These are phyloP conservation scores for Papiliotrema flavescens DNA, from an alignment of 1,284 basidiomycete species.

Conservation along the genomic window DNA sequence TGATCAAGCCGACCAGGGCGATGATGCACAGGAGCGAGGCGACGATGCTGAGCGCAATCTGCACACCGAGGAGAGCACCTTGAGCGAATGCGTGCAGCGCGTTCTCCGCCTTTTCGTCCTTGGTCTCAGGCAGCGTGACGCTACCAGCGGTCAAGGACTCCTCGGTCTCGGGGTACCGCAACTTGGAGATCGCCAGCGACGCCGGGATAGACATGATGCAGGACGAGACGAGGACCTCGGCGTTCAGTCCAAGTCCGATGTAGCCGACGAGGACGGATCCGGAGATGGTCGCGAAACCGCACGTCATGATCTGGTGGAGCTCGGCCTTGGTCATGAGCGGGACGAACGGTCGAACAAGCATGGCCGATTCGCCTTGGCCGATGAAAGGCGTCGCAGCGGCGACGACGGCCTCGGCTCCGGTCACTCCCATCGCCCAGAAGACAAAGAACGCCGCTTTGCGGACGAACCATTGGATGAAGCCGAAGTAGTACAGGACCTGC, in stretches of 20 bases:
- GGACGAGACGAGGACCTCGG: conserved; percentile 76
- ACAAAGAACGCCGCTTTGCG: conserved; percentile 84
- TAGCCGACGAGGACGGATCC: conserved; percentile 84
- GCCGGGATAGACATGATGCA: conserved; percentile 94
- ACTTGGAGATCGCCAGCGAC: conserved; percentile 84
- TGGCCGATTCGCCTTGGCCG: conserved; percentile 78
- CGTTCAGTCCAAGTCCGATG: conserved; percentile 73
- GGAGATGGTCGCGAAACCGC: conserved; percentile 80
- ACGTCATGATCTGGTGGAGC: conserved; percentile 83
- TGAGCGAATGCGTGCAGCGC: conserved; percentile 83
- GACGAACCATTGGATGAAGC: conserved; percentile 15
- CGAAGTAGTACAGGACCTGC: conserved; percentile 12
- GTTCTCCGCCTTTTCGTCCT: conserved; percentile 58
- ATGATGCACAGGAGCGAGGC: conserved; percentile 75
- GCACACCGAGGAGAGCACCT: conserved; percentile 78
- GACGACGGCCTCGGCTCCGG: conserved; percentile 84
- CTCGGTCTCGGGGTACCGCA: conserved; percentile 76
- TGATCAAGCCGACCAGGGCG: conserved; percentile 72
- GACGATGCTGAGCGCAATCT: conserved; percentile 45
- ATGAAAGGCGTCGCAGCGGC: conserved; percentile 88
- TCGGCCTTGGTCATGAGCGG: conserved; percentile 85
- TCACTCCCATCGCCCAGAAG: conserved; percentile 57
- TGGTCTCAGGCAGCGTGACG: conserved; percentile 71
- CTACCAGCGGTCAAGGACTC: conserved; percentile 79
- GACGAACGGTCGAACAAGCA: conserved; percentile 78